Conservation (phyloP, 768 basidiomycete genomes). For the Saitozyma podzolica region DNA sequence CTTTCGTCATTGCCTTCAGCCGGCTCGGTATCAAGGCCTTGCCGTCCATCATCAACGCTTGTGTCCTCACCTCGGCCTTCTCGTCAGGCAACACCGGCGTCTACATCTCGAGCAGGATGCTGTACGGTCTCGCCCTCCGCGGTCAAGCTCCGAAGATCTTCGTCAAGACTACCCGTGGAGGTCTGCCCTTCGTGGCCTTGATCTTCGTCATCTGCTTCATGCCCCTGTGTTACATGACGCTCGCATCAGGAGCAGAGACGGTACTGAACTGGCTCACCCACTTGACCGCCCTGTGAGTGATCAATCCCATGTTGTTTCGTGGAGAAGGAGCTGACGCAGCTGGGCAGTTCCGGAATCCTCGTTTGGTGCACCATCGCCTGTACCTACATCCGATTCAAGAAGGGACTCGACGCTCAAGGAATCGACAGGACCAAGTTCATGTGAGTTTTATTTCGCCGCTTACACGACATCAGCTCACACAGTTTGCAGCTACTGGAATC, state of each 20-base stretch:
- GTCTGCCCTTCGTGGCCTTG: conserved; percentile 74
- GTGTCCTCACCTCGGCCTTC: conserved; percentile 41
- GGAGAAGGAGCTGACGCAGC: too few species aligned
- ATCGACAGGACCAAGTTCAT: conserved; percentile 59
- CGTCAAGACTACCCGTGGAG: conserved; percentile 65
- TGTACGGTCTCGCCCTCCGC: conserved; percentile 51
- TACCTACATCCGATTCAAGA: conserved; percentile 80
- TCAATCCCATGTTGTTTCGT: conserved; percentile 39
- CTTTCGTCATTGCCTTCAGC: conserved; percentile 53
- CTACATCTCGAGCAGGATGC: conserved; percentile 19
- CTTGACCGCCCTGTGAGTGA: conserved; percentile 51
- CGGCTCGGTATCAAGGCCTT: conserved; percentile 47
- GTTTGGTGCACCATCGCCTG: conserved; percentile 77
- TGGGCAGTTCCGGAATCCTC: conserved; percentile 62
- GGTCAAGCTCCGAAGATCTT: conserved; percentile 84
- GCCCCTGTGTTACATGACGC: conserved; percentile 69
- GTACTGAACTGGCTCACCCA: conserved; percentile 77
- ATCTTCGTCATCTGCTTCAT: conserved; percentile 65
- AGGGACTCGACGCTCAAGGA: conserved; percentile 78
- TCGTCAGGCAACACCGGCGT: conserved; percentile 27
- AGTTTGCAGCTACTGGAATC: conserved; percentile 14
- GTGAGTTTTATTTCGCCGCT: conserved; percentile 3
- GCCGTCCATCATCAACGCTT: conserved; percentile 49
- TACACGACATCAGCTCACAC: neutral
- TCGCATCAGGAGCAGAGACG: conserved; percentile 64